A percentile compares a stretch with the other conserved stretches of the same genome.
Conservation (phyloP, 1,284 basidiomycete species). For the Microbotryum lychnidis-dioicae region DNA sequence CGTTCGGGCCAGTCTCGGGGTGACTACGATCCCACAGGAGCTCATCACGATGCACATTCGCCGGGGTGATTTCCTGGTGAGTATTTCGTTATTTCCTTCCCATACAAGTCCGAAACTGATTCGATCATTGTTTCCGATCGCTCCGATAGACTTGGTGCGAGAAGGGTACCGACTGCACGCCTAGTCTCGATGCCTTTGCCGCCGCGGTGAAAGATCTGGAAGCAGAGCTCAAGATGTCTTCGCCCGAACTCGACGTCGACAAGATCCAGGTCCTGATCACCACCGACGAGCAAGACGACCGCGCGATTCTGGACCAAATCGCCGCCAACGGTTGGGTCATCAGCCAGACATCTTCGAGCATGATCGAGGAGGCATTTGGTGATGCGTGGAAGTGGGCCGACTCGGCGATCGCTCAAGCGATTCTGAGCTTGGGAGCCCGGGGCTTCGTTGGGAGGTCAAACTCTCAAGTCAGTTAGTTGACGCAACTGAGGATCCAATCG, state of each 20-base stretch:
- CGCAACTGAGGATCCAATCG: slow-evolving; percentile 49
- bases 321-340: slow-evolving; percentile 54
- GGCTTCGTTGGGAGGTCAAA: slow-evolving; percentile 62
- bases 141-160: slow-evolving; percentile 20
- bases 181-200: slow-evolving; percentile 52
- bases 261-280: slow-evolving; percentile 60
- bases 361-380: slow-evolving; percentile 35
- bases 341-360: slow-evolving; percentile 48
- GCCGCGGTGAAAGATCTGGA: slow-evolving; percentile 54
- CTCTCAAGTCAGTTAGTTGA: slow-evolving; percentile 60
- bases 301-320: slow-evolving; percentile 58
- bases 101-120: not conserved
- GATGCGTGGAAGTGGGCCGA: slow-evolving; percentile 19
- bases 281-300: slow-evolving; percentile 55
- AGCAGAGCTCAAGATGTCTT: slow-evolving; percentile 46
- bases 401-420: slow-evolving; percentile 53
- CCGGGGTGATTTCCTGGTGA: slow-evolving; percentile 51
- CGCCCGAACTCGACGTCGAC: slow-evolving; percentile 23
- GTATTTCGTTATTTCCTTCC: not conserved
- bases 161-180: slow-evolving; percentile 51
- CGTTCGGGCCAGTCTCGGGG: slow-evolving; percentile 4
- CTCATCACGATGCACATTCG: slow-evolving; percentile 59
- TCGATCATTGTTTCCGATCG: not conserved
- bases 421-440: slow-evolving; percentile 52
- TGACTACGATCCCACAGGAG: slow-evolving; percentile 36